A percentile compares a stretch with the other conserved stretches of the same genome.
Evolutionary conservation across 305 asterid genomes (phyloP).

Genomic region (Galium porrigens): DNA sequence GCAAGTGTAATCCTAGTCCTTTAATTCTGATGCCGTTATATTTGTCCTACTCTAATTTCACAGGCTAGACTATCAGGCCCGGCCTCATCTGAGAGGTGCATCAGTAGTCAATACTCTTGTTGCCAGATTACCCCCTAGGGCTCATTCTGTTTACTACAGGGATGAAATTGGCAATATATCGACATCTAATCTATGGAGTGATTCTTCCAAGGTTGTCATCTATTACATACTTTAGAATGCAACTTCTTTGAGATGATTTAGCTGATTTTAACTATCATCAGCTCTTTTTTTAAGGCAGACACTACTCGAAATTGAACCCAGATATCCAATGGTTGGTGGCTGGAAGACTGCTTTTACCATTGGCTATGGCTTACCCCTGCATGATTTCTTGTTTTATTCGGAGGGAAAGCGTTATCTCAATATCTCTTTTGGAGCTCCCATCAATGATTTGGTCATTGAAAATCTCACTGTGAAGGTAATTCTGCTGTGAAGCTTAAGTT

Average conservation of each 20-base stretch:
- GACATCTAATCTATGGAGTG: slow-evolving; percentile 67
- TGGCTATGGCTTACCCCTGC: slow-evolving; percentile 81
- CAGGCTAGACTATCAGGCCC: slow-evolving; percentile 76
- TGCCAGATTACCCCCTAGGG: slow-evolving; percentile 72
- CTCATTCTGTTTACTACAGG: slow-evolving; percentile 86
- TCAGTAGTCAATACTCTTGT: slow-evolving; percentile 54
- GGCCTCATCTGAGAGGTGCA: slow-evolving; percentile 69
- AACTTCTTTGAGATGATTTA: slow-evolving; percentile 10
- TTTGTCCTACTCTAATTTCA: slow-evolving; percentile 16
- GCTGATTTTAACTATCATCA: not conserved
- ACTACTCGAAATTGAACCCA: slow-evolving; percentile 77
- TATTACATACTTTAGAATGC: slow-evolving; percentile 14
- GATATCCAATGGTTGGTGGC: slow-evolving; percentile 94
- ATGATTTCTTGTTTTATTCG: slow-evolving; percentile 69
- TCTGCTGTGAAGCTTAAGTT: not conserved
- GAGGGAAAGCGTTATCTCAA: slow-evolving; percentile 63
- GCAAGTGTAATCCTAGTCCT: slow-evolving; percentile 3
- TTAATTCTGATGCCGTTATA: not conserved
- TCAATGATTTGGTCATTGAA: slow-evolving; percentile 65
- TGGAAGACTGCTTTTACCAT: slow-evolving; percentile 89
- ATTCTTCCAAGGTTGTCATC: slow-evolving; percentile 49
- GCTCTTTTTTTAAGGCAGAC: slow-evolving; percentile 43
- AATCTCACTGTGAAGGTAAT: slow-evolving; percentile 73
- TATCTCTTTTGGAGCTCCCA: slow-evolving; percentile 64
- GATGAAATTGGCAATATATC: slow-evolving; percentile 93